phyloP scores from a whole-genome alignment of 192 early-diverging fungal species.

The Dispira simplex region DNA sequence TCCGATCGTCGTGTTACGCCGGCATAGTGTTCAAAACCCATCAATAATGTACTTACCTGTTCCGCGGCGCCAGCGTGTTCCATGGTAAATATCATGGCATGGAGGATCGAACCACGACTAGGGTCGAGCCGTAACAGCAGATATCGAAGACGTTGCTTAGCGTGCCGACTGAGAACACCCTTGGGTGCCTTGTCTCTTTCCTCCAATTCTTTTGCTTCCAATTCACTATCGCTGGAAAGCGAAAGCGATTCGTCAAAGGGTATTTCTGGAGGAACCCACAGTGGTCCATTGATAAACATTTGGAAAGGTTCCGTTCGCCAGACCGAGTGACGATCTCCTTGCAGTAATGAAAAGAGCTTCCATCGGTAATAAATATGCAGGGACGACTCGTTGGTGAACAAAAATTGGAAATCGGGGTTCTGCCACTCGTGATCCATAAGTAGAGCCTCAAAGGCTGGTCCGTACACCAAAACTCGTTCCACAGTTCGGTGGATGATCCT shows the following conservation, averaged over 20 bases:
- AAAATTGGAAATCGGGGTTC: constrained; percentile 55
- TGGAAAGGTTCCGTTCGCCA: constrained; percentile 72
- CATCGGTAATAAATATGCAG: constrained; percentile 87
- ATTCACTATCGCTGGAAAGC: constrained; percentile 24
- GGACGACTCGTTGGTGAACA: constrained; percentile 49
- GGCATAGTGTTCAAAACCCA: too few species aligned
- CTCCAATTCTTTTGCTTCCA: constrained; percentile 20
- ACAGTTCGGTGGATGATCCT: constrained; percentile 71
- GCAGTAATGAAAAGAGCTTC: constrained; percentile 77
- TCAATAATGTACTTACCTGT: constrained; percentile 29
- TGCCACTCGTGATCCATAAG: constrained; percentile 43
- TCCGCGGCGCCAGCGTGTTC: constrained; percentile 69
- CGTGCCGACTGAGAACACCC: constrained; percentile 15
- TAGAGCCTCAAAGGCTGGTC: constrained; percentile 54
- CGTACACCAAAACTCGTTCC: constrained; percentile 60
- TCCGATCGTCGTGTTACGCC: too few species aligned
- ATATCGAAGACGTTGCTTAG: constrained; percentile 16
- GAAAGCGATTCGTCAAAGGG: constrained; percentile 32
- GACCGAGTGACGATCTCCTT: constrained; percentile 53
- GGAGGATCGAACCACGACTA: constrained; percentile 39
- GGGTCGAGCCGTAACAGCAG: constrained; percentile 15
- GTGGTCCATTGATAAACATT: constrained; percentile 68
- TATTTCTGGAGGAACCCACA: constrained; percentile 75
- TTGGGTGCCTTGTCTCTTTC: constrained; percentile 3
- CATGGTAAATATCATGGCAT: constrained; percentile 71